A percentile compares a stretch with the other conserved stretches of the same genome.
These are phyloP conservation scores for Chrysosporium queenslandicum DNA, from an alignment of 2,329 filamentous ascomycete species.

Conservation along the genomic window DNA sequence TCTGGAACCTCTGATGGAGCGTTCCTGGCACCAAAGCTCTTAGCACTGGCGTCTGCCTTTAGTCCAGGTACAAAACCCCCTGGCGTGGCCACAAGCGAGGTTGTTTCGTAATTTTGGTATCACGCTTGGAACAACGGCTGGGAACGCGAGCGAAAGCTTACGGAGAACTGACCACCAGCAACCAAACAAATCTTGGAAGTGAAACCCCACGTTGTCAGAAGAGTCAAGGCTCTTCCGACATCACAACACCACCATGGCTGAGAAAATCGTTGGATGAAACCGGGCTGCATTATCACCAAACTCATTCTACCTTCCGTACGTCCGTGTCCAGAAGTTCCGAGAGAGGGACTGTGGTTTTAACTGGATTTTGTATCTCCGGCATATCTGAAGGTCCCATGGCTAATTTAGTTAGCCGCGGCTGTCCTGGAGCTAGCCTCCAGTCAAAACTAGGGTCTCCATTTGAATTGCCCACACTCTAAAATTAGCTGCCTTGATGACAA, in stretches of 20 bases:
- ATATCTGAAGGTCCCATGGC: background rate
- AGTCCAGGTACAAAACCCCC: slow-evolving; percentile 7
- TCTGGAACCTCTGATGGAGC: background rate
- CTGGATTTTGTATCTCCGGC: no score
- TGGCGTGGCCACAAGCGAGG: slow-evolving; percentile 5
- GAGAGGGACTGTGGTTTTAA: no score
- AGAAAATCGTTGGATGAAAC: background rate
- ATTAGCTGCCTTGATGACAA: background rate
- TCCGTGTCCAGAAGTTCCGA: background rate
- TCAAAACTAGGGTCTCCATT: background rate
- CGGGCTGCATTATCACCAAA: background rate
- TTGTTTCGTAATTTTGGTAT: slow-evolving; percentile 13
- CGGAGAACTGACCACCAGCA: background rate
- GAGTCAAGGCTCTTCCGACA: background rate
- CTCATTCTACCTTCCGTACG: background rate
- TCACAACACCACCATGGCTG: background rate
- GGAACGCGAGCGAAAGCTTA: background rate
- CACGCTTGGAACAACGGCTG: slow-evolving; percentile 2
- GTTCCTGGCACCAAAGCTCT: slow-evolving; percentile 1
- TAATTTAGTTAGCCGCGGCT: slow-evolving; percentile 9
- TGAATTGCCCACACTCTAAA: background rate
- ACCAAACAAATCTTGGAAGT: background rate
- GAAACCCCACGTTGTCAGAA: background rate
- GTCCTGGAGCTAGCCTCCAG: background rate
- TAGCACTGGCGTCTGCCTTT: slow-evolving; percentile 3